Base-by-base conservation (phyloP, 306 rosid genomes). In the Vigna hirtella region DNA sequence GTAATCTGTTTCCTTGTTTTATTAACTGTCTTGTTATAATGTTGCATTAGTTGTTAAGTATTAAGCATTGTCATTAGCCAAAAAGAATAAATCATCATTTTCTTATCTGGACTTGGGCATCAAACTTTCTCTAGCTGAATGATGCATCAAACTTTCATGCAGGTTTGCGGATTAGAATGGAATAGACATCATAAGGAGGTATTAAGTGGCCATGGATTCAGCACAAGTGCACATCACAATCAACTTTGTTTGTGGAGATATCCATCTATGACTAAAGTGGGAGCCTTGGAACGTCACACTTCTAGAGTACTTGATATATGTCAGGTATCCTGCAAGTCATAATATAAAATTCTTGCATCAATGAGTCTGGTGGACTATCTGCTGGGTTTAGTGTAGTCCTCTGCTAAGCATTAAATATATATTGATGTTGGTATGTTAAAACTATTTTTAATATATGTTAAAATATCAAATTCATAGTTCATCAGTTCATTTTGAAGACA, bases 161-260 rank as follows among this genome's bases (percentile, higher is more conserved):
- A 88, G 97, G 86, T 92, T 52, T 92, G 93, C 83, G 96, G 97
- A 73, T 82, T 89, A 53, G 91, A 92, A 75, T 92, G 97, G 96
- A 92, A 92, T 75, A 89, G 78, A 76, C 93, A 90, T 82, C 91
- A 87, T 82, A 90, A 82, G 68, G 96, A 90, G 84, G 56, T 92
- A 71, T 73, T 92, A 79, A 92, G 97, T 74, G 97, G 90, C 11
- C 97, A 92, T 76, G 97, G 97, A 38, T 92, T 82, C 66, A 86
- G 92, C 42, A 58, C 69, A 52, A 47, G 59, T 16, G 57, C 58
- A 74, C 72, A 58, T 62, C 66, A 53, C 84, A 85, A 89, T 79
- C 91, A 86, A 80, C 88, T 92, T 30, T 87, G 85, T 77, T 53
- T 92, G 81, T 92, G 97, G 97, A 85, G 63, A 66, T 90, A 90